Percentiles rank a stretch among this genome's conserved stretches.
Conservation (phyloP, 257 asterid genomes). For the Catharanthus roseus region DNA sequence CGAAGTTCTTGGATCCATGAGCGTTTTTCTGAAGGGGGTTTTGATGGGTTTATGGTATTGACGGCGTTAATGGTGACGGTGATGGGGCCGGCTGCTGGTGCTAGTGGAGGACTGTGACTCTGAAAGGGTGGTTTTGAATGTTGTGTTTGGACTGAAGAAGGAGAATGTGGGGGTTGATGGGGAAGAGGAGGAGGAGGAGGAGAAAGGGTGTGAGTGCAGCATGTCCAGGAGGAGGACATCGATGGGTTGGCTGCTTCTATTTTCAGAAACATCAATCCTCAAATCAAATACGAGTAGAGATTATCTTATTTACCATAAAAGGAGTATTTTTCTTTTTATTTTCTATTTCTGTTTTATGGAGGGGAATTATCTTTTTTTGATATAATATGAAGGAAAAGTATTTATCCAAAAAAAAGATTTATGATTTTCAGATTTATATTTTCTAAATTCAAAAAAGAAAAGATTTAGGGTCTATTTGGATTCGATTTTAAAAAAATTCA, state of each 20-base stretch:
- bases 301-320: too few species aligned
- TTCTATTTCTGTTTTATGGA: too few species aligned
- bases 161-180: conserved; percentile 20
- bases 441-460: too few species aligned
- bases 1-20: conserved; percentile 70
- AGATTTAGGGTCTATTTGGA: too few species aligned
- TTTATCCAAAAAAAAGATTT: too few species aligned
- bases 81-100: conserved; percentile 6
- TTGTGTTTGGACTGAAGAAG: conserved; percentile 14
- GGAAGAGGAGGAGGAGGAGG: conserved; percentile 16
- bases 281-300: background rate
- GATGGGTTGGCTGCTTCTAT: conserved; percentile 2
- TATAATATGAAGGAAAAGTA: too few species aligned
- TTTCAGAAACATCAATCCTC: background rate
- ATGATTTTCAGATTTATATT: too few species aligned
- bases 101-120: background rate
- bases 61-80: conserved; percentile 7
- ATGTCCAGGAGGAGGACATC: conserved; percentile 32
- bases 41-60: conserved; percentile 25
- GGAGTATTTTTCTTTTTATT: too few species aligned
- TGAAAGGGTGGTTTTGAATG: conserved; percentile 9
- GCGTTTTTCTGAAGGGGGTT: conserved; percentile 25
- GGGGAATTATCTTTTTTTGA: too few species aligned
- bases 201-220: conserved; percentile 19
- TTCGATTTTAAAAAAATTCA: too few species aligned